Evolutionary conservation across 139 green algal genomes (phyloP).

Genomic region (Zygnema cylindricum): DNA sequence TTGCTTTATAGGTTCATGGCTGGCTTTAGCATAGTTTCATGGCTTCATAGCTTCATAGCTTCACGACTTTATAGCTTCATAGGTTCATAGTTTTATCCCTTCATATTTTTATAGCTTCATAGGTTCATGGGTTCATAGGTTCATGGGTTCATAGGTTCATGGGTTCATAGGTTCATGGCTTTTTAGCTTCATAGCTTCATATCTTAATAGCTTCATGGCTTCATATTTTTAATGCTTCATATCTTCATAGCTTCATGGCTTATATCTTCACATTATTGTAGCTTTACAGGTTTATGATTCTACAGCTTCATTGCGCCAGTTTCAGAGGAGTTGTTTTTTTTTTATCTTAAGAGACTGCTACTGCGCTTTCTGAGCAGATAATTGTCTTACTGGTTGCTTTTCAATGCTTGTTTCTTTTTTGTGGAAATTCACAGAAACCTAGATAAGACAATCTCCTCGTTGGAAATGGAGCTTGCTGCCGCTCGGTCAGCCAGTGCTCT

Average conservation of each 20-base stretch:
- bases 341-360: background rate
- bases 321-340: background rate
- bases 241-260: background rate
- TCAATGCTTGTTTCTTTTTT: background rate
- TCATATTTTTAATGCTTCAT: background rate
- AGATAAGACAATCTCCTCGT: slow-evolving; percentile 23
- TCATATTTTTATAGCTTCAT: no score
- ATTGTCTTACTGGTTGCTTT: background rate
- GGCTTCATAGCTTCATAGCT: no score
- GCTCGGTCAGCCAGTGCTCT: background rate
- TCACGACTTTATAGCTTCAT: background rate
- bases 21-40: no score
- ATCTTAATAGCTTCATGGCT: background rate
- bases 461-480: slow-evolving; percentile 24
- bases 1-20: no score
- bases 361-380: background rate
- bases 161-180: no score
- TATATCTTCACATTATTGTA: background rate
- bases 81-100: background rate
- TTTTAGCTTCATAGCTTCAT: background rate
- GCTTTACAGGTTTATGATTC: background rate
- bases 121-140: no score
- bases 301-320: background rate
- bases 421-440: background rate
- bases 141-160: no score